Evolutionary conservation across 1,284 basidiomycete genomes (phyloP), one percentile per base, ranked within the genome.

Genomic region (Flammula alnicola): DNA sequence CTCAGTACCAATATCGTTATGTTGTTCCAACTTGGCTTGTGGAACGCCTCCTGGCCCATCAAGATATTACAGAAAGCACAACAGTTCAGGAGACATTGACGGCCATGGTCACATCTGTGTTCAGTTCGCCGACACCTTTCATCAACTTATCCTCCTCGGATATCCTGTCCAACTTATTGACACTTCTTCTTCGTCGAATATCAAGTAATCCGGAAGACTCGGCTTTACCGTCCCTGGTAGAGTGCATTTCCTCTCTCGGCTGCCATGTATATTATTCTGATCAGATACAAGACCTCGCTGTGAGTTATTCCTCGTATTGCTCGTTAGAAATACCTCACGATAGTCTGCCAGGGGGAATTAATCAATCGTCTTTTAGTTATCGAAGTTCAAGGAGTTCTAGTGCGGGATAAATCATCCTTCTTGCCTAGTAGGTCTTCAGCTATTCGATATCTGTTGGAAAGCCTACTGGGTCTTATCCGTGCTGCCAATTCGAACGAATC

Each of bases 251-350:
- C 4, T 90, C 93, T 0, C 77, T 98, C 14, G 90, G 91, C 25
- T 85, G 88, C 5, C 93, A 97, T 65, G 85, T 96, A 47, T 96
- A 97, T 74, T 98, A 98, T 66, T 90, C 93, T 38, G 96, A 98
- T 65, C 96, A 99, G 72, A 92, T 96, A 54, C 92, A 93, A 64
- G 95, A 98, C 67, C 84, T 98, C 44, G 86, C 92, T 10, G 76
- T 79, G 40, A 63, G 77, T 66, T 29, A 30, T 19, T 33, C 14
- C 31, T 44, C 39, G 20, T 9, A 23, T 37, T 26, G 20, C 5
- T n/a, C 16, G 33, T 7, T 25, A 14, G 10, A 20, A 33, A 35
- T 36, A 35, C 41, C 17, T 40, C 38, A 45, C 38, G 37, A 55
- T 22, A 48, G 25, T 35, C 8, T 42, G 7, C 19, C 39, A 79